phyloP scores from a whole-genome alignment of 2,329 filamentous ascomycete species.

The Aureobasidium uvarum region DNA sequence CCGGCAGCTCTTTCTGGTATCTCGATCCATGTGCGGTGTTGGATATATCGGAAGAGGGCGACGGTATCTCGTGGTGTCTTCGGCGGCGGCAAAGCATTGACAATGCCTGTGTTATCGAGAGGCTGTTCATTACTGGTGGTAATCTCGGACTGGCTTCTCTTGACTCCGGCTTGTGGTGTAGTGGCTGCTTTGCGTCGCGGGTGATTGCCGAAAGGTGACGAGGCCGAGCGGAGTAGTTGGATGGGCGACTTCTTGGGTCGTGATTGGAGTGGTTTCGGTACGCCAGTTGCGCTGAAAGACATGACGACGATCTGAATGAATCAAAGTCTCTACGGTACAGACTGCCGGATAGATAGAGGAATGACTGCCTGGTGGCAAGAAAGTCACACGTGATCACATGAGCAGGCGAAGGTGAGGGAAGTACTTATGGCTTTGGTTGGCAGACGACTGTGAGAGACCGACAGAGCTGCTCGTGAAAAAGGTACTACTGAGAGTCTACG shows the following conservation, averaged over 20 bases:
- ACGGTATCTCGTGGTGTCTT: slow-evolving; percentile 60
- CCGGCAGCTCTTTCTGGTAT: slow-evolving; percentile 59
- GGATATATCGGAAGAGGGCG: slow-evolving; percentile 57
- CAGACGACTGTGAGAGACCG: not conserved
- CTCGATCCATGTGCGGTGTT: slow-evolving; percentile 61
- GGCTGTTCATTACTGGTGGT: slow-evolving; percentile 42
- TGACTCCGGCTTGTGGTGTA: slow-evolving; percentile 28
- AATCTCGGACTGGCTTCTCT: slow-evolving; percentile 22
- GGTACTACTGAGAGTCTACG: not conserved
- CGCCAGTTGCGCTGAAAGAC: slow-evolving; percentile 30
- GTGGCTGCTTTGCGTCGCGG: slow-evolving; percentile 39
- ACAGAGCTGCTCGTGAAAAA: not conserved
- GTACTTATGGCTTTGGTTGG: not conserved
- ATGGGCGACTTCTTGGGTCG: slow-evolving; percentile 30
- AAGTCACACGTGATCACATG: slow-evolving; percentile 8
- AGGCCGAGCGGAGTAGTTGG: slow-evolving; percentile 31
- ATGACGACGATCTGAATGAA: not conserved
- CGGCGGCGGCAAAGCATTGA: slow-evolving; percentile 56
- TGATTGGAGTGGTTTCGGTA: slow-evolving; percentile 28
- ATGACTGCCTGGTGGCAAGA: slow-evolving; percentile 23
- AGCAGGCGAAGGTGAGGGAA: not conserved
- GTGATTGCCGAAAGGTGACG: slow-evolving; percentile 39
- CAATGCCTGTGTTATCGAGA: slow-evolving; percentile 61
- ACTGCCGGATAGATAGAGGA: not conserved
- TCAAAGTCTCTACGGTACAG: not conserved